Evolutionary conservation across 345 rosid genomes (phyloP).

Genomic region (Anastatica hierochuntica): DNA sequence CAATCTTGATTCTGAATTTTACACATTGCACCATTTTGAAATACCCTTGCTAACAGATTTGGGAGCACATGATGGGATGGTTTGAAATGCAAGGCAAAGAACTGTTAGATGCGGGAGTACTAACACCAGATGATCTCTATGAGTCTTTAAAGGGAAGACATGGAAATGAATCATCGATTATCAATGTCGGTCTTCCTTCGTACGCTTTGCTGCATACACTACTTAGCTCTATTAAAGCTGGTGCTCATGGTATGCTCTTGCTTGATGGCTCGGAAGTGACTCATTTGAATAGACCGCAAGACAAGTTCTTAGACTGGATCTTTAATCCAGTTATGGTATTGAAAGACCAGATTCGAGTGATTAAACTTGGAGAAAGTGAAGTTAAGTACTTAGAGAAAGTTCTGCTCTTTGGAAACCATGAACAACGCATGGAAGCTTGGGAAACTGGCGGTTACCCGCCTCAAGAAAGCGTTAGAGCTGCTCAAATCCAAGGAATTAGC

Average conservation of each 20-base stretch:
- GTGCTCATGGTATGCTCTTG: slow-evolving; percentile 49
- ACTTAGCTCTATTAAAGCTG: slow-evolving; percentile 50
- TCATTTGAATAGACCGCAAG: slow-evolving; percentile 57
- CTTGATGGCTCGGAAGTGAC: slow-evolving; percentile 56
- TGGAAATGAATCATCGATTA: slow-evolving; percentile 32
- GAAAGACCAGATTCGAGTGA: slow-evolving; percentile 56
- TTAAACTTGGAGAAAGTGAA: slow-evolving; percentile 50
- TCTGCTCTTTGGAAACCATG: slow-evolving; percentile 48
- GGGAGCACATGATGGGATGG: slow-evolving; percentile 46
- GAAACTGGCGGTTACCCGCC: slow-evolving; percentile 38
- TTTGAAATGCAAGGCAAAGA: slow-evolving; percentile 60
- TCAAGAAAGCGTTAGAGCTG: slow-evolving; percentile 51
- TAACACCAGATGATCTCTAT: slow-evolving; percentile 37
- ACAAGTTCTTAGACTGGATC: slow-evolving; percentile 65
- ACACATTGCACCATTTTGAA: background rate
- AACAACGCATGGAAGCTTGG: slow-evolving; percentile 48
- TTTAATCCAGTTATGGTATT: slow-evolving; percentile 64
- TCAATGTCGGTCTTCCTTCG: slow-evolving; percentile 58
- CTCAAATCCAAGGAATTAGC: slow-evolving; percentile 69
- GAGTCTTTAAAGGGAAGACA: slow-evolving; percentile 51
- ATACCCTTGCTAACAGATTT: slow-evolving; percentile 30
- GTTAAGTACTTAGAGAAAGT: slow-evolving; percentile 51
- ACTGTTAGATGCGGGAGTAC: slow-evolving; percentile 42
- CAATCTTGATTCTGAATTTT: background rate
- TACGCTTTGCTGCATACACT: slow-evolving; percentile 46